phyloP scores from a whole-genome alignment of 768 basidiomycete species.

The Pleurotus giganteus region DNA sequence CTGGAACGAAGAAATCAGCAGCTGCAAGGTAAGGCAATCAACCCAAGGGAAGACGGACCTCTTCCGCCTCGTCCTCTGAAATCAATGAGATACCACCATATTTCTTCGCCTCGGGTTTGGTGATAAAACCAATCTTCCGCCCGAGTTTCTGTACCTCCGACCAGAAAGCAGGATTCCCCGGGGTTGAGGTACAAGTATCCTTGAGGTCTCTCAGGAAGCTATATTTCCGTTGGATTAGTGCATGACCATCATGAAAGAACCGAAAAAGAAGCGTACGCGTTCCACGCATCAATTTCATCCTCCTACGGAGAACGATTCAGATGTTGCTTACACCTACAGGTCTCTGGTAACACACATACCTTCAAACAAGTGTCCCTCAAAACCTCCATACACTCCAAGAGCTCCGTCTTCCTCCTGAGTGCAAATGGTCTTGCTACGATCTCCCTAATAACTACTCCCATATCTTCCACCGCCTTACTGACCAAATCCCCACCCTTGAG shows the following conservation, averaged over 20 bases:
- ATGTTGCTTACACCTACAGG: no score
- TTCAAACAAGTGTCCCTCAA: slow-evolving; percentile 67
- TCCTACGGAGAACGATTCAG: slow-evolving; percentile 40
- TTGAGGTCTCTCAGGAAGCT: slow-evolving; percentile 67
- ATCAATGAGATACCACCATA: slow-evolving; percentile 57
- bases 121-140: slow-evolving; percentile 59
- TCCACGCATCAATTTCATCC: slow-evolving; percentile 85
- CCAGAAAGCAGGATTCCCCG: slow-evolving; percentile 75
- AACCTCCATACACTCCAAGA: slow-evolving; percentile 68
- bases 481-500: slow-evolving; percentile 75
- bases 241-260: background rate
- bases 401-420: slow-evolving; percentile 58
- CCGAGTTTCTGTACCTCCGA: slow-evolving; percentile 47
- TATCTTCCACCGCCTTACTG: slow-evolving; percentile 80
- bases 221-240: background rate
- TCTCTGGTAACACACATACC: slow-evolving; percentile 42
- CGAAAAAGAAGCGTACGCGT: slow-evolving; percentile 39
- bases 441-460: slow-evolving; percentile 68
- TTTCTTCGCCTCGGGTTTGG: slow-evolving; percentile 55
- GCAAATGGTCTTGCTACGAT: slow-evolving; percentile 73
- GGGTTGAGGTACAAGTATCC: slow-evolving; percentile 46
- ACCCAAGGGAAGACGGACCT: slow-evolving; percentile 37
- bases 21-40: slow-evolving; percentile 1
- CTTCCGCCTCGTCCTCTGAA: slow-evolving; percentile 49
- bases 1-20: background rate